Evolutionary conservation across 1,284 basidiomycete species (phyloP), one percentile per base, ranked within the genome.

Genomic region (Papiliotrema laurentii): DNA sequence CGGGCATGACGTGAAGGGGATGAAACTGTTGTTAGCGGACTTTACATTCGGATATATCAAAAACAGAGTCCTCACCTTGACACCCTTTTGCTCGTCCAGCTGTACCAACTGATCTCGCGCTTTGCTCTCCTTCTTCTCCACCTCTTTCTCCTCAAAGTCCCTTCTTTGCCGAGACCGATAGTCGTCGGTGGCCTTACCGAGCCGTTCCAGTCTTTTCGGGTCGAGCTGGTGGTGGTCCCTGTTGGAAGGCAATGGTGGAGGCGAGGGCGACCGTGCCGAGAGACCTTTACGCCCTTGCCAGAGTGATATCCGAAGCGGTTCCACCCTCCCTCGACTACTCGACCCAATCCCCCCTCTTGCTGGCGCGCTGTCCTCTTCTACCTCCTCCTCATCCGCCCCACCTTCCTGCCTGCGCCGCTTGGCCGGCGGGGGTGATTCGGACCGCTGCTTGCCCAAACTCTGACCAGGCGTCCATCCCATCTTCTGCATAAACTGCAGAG

Each of bases 391-490:
- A 7, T 51, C 44, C 2, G 43, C 57, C 22, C 59, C 58, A 3
- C 51, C 58, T n/a, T 24, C 27, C n/a, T 18, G 14, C 39, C 36
- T 38, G 26, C 38, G 34, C 48, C 57, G 40, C 54, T 58, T 47
- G 45, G 45, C 31, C 42, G 45, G 25, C 35, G 45, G 52, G 13
- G 58, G 61, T 4, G 58, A 55, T 13, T 53, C 38, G 13, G 52
- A 55, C 13, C 61, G 47, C 38, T 61, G 51, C 42, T 59, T 63
- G 2, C 72, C 72, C 18, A 74, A 50, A 4, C 66, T 64, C 56
- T 73, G 66, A 11, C 72, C 72, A 2, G 61, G 55, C 47, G 66
- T 72, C 72, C 72, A 74, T n/a, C 72, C 72, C 72, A 74, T 74
- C 61, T 69, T 70, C 60, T 61, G 61, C 72, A 74, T 74, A 58